Evolutionary conservation across 768 basidiomycete genomes (phyloP).

Genomic region (Trametes cinnabarina): DNA sequence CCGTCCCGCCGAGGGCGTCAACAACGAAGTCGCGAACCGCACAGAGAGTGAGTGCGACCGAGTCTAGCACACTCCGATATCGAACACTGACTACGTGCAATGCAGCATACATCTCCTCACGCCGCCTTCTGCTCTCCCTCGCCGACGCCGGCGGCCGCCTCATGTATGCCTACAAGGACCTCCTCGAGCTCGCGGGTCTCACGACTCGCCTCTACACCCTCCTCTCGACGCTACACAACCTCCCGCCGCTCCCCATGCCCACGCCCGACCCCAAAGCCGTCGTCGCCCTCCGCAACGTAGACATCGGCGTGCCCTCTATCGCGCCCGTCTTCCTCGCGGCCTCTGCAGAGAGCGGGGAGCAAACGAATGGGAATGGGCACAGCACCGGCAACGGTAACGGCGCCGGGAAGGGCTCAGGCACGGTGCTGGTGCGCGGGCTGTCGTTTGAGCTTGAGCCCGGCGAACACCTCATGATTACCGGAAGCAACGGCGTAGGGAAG

Average conservation of each 20-base stretch:
- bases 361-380: neutral
- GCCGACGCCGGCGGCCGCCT: slow-evolving; percentile 94
- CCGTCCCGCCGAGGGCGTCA: slow-evolving; percentile 5
- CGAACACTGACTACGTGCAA: no score
- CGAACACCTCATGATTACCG: slow-evolving; percentile 92
- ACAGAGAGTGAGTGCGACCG: slow-evolving; percentile 51
- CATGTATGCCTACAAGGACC: slow-evolving; percentile 96
- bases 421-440: slow-evolving; percentile 63
- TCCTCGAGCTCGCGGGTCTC: slow-evolving; percentile 92
- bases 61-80: no score
- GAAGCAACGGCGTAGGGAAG: slow-evolving; percentile 91
- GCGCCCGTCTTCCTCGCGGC: slow-evolving; percentile 14
- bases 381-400: no score
- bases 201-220: slow-evolving; percentile 89
- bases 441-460: slow-evolving; percentile 61
- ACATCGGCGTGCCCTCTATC: slow-evolving; percentile 56
- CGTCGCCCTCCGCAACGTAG: slow-evolving; percentile 66
- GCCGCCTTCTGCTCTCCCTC: slow-evolving; percentile 87
- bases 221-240: slow-evolving; percentile 78
- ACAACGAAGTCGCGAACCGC: slow-evolving; percentile 43
- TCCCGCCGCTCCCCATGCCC: slow-evolving; percentile 47
- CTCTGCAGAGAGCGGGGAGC: neutral
- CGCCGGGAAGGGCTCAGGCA: slow-evolving; percentile 22
- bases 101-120: slow-evolving; percentile 86
- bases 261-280: slow-evolving; percentile 38